Conservation (phyloP, 352 stramenopile genomes). For the Saprolegnia parasitica region DNA sequence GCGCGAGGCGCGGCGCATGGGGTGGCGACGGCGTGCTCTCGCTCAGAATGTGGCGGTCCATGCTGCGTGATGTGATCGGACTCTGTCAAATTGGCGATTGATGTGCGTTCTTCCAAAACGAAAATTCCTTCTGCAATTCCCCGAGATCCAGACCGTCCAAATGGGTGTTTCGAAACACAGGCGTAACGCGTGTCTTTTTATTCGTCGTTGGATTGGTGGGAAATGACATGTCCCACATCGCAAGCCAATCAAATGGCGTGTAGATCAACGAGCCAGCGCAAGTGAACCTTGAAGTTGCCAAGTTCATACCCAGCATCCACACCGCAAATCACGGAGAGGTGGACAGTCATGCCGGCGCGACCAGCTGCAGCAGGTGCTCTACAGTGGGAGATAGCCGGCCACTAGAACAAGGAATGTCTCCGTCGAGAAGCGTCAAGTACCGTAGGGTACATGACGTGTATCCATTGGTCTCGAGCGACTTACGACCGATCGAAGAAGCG, state of each 20-base stretch:
- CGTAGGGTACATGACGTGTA: too few relatives aligned
- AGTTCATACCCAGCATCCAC: conserved; percentile 1
- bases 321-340: neutral
- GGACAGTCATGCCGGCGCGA: conserved; percentile 8
- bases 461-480: neutral
- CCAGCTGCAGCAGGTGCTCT: neutral
- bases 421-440: too few relatives aligned
- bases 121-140: conserved; percentile 5
- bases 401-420: neutral
- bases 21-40: conserved; percentile 12
- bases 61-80: neutral
- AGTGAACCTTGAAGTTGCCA: conserved; percentile 8
- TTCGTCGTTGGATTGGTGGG: neutral
- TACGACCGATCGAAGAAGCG: neutral
- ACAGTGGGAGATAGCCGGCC: conserved; percentile 5
- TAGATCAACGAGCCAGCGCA: neutral
- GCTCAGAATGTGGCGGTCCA: neutral
- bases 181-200: conserved; percentile 10
- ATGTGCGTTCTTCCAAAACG: conserved; percentile 6
- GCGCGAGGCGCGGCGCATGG: neutral
- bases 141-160: conserved; percentile 13
- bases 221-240: neutral
- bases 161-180: neutral
- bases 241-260: neutral
- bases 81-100: conserved; percentile 4